Conservation (phyloP, 108 stramenopile species). For the Skeletonema tropicum region DNA sequence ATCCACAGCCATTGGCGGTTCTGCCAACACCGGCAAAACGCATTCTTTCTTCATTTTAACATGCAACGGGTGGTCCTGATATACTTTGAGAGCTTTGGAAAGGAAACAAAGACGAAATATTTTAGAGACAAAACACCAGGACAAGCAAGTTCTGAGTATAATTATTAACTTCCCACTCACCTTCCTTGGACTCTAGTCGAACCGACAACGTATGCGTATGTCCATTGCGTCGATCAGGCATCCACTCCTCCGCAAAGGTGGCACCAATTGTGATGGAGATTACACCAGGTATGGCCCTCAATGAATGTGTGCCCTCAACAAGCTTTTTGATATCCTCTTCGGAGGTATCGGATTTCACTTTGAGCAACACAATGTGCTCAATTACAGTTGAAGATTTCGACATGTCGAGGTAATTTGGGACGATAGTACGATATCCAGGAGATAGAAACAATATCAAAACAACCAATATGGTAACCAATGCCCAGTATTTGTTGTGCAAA, state of each 20-base stretch:
- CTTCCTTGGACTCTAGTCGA: slow-evolving; percentile 34
- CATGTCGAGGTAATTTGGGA: background rate
- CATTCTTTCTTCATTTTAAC: slow-evolving; percentile 27
- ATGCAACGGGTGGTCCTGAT: slow-evolving; percentile 47
- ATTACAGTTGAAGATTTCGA: slow-evolving; percentile 26
- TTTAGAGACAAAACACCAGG: too few species aligned
- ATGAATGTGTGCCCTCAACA: slow-evolving; percentile 21
- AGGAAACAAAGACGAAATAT: too few species aligned
- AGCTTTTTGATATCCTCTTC: slow-evolving; percentile 28
- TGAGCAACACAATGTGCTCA: slow-evolving; percentile 50
- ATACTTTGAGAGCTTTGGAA: slow-evolving; percentile 19
- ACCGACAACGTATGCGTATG: slow-evolving; percentile 30
- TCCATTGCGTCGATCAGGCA: slow-evolving; percentile 43
- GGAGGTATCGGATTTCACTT: slow-evolving; percentile 28
- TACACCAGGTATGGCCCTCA: slow-evolving; percentile 41
- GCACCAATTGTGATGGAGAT: slow-evolving; percentile 33
- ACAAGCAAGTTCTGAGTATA: too few species aligned
- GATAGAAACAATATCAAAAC: too few species aligned
- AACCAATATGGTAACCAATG: too few species aligned
- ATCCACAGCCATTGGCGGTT: slow-evolving; percentile 36
- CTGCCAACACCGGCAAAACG: slow-evolving; percentile 24
- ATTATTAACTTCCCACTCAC: too few species aligned
- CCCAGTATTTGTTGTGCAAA: too few species aligned
- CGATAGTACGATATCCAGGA: background rate
- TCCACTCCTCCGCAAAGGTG: slow-evolving; percentile 49